Percentiles rank a stretch among this genome's conserved stretches.
These are phyloP conservation scores for Stenocarpella maydis DNA, from an alignment of 2,329 filamentous ascomycete species.

Conservation along the genomic window DNA sequence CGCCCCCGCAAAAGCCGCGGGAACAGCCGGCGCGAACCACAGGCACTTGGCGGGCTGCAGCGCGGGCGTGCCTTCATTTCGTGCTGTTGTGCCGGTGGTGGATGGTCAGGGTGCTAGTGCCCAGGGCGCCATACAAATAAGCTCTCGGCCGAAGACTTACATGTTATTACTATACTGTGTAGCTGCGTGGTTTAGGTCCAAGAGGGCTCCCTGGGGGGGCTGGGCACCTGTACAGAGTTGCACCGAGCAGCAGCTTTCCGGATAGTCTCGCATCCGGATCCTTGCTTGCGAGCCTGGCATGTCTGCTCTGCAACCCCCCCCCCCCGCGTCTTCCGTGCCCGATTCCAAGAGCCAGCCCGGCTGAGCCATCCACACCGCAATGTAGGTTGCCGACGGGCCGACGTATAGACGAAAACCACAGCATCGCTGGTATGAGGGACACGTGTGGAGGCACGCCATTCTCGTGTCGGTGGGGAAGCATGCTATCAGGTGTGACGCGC, in stretches of 20 bases:
- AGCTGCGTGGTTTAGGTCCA: not conserved
- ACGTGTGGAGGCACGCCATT: not conserved
- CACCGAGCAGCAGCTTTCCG: not conserved
- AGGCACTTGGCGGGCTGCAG: slow-evolving; percentile 8
- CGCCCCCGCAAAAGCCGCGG: not conserved
- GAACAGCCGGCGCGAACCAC: slow-evolving; percentile 1
- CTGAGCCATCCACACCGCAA: not conserved
- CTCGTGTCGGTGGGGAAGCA: not conserved
- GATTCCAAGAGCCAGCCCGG: not conserved
- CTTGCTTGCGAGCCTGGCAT: not conserved
- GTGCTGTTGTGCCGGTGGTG: not conserved
- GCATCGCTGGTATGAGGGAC: not conserved
- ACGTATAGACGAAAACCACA: not conserved
- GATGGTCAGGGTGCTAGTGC: not conserved
- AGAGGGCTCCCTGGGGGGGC: not conserved
- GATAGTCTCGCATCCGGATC: slow-evolving; percentile 18
- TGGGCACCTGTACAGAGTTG: slow-evolving; percentile 8
- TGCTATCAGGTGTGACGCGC: slow-evolving; percentile 7
- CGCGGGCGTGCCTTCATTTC: slow-evolving; percentile 12
- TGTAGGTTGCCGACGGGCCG: not conserved
- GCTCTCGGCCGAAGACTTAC: slow-evolving; percentile 22
- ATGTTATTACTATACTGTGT: not conserved
- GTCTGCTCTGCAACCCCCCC: not conserved
- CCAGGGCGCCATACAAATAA: not conserved
- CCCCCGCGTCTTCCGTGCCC: not conserved